Evolutionary conservation across 768 basidiomycete species (phyloP), one percentile per base, ranked within the genome.

Genomic region (Tulasnella calospora): DNA sequence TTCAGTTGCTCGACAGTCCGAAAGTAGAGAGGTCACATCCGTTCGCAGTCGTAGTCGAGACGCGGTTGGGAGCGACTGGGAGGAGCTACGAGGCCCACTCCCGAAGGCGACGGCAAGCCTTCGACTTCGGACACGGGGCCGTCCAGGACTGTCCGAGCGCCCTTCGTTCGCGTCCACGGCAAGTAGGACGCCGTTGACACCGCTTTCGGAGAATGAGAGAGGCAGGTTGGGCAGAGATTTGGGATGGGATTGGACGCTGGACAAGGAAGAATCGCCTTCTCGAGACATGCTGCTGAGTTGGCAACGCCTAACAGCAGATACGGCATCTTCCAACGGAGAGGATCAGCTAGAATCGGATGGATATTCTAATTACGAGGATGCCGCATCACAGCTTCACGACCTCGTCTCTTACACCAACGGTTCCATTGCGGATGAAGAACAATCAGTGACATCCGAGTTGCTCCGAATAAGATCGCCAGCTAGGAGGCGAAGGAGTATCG

Each of bases 201-300:
- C 70, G 35, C 30, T 71, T 23, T 71, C 70, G 70, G 70, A 71
- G 40, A 41, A 71, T 41, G 70, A 71, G 35, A 19, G 40, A 71
- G 35, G 70, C 40, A 41, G 40, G 40, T 30, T 35, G 30, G 17
- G 27, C 0, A 35, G 70, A 47, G 74, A 51, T n/a, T 47, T 75
- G 23, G 74, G 74, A 12, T 75, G 74, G 74, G 74, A 75, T 38
- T 75, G 74, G 74, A 75, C 74, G 30, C 35, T 75, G 46, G 74
- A 75, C 30, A n/a, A 51, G 8, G 74, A 75, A 30, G 74, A 75
- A 13, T 30, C 46, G 51, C 41, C 40, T 36, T 15, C 27, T n/a
- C 74, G 46, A 55, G 51, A 75, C 38, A 33, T 75, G 46, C 47
- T 75, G 47, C 51, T 75, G 21, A 55, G 74, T 19, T 75, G 41